Evolutionary conservation across 2,329 filamentous ascomycete species (phyloP).

Genomic region (Epichloe sylvatica): DNA sequence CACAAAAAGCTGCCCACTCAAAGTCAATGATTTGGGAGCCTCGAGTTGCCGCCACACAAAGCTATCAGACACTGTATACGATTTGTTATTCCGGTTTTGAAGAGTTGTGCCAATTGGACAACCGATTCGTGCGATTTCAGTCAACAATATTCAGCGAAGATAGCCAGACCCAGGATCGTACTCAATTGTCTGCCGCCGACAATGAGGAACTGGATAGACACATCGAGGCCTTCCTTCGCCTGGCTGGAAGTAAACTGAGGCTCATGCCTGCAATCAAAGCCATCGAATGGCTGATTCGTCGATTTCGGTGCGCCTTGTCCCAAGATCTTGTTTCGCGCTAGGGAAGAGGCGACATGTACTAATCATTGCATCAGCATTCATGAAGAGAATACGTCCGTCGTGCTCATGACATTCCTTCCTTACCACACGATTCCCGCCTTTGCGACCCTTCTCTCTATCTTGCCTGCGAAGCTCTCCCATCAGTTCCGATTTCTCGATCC

Average conservation of each 20-base stretch:
- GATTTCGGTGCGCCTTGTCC: conserved; percentile 55
- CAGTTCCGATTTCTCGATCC: conserved; percentile 76
- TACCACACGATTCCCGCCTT: conserved; percentile 84
- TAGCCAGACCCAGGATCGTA: conserved; percentile 78
- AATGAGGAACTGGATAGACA: conserved; percentile 69
- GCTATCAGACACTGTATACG: conserved; percentile 75
- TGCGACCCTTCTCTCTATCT: conserved; percentile 70
- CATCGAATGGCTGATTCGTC: conserved; percentile 84
- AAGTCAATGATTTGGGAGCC: conserved; percentile 92
- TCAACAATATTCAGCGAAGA: conserved; percentile 82
- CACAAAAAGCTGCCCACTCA: conserved; percentile 80
- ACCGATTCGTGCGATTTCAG: conserved; percentile 60
- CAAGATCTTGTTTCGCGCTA: neutral
- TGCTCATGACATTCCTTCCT: conserved; percentile 79
- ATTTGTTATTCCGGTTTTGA: conserved; percentile 82
- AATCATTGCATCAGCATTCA: conserved; percentile 50
- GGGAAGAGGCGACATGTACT: neutral
- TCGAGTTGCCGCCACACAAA: conserved; percentile 71
- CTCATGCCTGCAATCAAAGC: conserved; percentile 82
- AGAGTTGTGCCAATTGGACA: conserved; percentile 78
- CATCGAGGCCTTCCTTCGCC: conserved; percentile 68
- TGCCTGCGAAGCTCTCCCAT: conserved; percentile 59
- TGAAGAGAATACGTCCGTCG: conserved; percentile 67
- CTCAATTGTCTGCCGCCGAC: conserved; percentile 66
- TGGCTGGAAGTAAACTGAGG: conserved; percentile 62